Evolutionary conservation across 1,284 basidiomycete genomes (phyloP), one percentile per base, ranked within the genome.

Genomic region (Pseudozyma thailandica): DNA sequence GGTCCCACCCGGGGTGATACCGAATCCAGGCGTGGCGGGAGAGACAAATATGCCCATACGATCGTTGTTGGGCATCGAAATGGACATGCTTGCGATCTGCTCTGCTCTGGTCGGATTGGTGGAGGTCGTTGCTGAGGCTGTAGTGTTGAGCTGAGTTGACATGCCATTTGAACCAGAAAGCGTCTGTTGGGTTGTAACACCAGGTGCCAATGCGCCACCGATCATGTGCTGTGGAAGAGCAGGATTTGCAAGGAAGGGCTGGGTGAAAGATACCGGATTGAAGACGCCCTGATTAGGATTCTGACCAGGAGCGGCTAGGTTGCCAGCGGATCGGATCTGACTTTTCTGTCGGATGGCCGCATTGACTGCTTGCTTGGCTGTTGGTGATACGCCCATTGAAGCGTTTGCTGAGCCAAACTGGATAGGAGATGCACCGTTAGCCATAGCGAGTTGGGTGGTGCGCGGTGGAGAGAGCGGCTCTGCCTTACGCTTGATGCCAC

Each of bases 341-440:
- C 60, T 62, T 45, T 70, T 70, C n/a, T 49, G 60, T 33, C 66
- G 59, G 12, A 70, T 42, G 35, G 60, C 60, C 15, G 66, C 66
- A 28, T 70, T 63, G 54, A 70, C 20, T 6, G 56, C 49, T 39
- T 64, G 68, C 43, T 71, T 71, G 12, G 68, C 55, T 7, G 41
- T 54, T 1, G 66, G 50, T 15, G 52, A 56, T 27, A 28, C 44
- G 27, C 47, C 44, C 27, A 46, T n/a, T 3, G 33, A 15, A 8
- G 21, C 25, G 15, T 39, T 43, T 10, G 53, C 50, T 4, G 41
- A 8, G 16, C 30, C 50, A 28, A 50, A 58, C 20, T 38, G 35
- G n/a, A 31, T 31, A 4, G 46, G 26, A 31, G 18, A 28, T n/a
- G 26, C 27, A 7, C 35, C 28, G 21, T 35, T 48, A 2, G 52